Percentiles rank a stretch among this genome's conserved stretches.
Conservation (phyloP, 2,329 filamentous ascomycete species). For the Apiospora malaysiana region DNA sequence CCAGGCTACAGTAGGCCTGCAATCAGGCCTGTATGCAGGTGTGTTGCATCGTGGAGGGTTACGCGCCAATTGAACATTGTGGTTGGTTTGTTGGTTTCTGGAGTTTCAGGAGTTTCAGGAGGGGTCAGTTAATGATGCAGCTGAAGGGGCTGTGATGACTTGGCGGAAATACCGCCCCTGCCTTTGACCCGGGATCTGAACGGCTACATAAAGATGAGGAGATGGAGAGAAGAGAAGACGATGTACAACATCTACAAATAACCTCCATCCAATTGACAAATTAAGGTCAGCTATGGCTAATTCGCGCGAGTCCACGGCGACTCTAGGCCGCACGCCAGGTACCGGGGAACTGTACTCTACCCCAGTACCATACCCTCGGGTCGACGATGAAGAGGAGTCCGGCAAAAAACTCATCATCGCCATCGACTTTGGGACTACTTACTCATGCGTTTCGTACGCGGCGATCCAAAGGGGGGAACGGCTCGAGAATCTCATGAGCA, state of each 20-base stretch:
- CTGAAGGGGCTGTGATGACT: neutral
- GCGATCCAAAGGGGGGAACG: constrained; percentile 15
- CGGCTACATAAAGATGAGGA: neutral
- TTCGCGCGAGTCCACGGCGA: neutral
- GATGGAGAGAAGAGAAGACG: neutral
- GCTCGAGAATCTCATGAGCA: neutral
- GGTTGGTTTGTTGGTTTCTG: neutral
- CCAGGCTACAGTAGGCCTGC: neutral
- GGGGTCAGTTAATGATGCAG: neutral
- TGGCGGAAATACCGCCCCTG: neutral
- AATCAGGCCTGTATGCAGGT: neutral
- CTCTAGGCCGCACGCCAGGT: neutral
- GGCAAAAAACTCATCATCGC: constrained; percentile 26
- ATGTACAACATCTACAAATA: neutral
- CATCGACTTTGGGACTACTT: constrained; percentile 29
- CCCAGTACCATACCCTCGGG: neutral
- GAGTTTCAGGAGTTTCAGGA: neutral
- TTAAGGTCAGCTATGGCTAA: neutral
- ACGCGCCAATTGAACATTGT: neutral
- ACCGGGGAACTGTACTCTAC: neutral
- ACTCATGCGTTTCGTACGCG: constrained; percentile 28
- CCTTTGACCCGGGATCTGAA: neutral
- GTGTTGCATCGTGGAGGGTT: neutral
- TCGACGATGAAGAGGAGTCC: neutral
- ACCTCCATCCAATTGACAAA: neutral